Base-by-base conservation (phyloP, 345 rosid species). In the Reutealis trisperma region DNA sequence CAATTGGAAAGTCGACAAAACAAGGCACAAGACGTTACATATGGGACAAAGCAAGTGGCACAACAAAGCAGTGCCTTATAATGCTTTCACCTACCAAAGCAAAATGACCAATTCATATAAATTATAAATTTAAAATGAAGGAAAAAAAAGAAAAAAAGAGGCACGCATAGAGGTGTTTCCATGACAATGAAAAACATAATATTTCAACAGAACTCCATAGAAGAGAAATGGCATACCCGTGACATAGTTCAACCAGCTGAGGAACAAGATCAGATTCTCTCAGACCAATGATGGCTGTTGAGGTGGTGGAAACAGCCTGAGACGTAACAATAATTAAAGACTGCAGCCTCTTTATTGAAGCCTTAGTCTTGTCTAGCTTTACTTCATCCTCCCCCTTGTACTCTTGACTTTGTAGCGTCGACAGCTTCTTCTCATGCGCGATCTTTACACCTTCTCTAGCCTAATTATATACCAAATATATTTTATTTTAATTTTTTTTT, bases 201-300 rank as follows among this genome's bases (percentile, higher is more conserved):
- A 22, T 24, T 4, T 30, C 16, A n/a, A 24, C 7, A 32, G 37
- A 69, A 32, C 1, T 47, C 10, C 24, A 45, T 4, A 45, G n/a
- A 10, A 51, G 47, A 18, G 34, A n/a, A 63, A 57, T 44, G 72
- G 27, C 79, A 24, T 87, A 96, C 99, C 95, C 98, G 60, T 92
- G 98, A 80, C 97, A 93, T 72, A 96, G 91, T 57, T 91, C 95
- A 78, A 90, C 88, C 74, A 96, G 92, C 84, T 90, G 97, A 13
- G 99, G 98, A 78, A 96, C 97, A 76, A 96, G 98, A 84, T 89
- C 91, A 75, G 89, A 82, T 86, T 96, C 97, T 72, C 98, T 88
- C 21, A 93, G 97, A 63, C 87, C 86, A 37, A 86, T 74, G 75
- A 96, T 93, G 30, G 93, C 95, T 42, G 88, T 87, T 71, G 99